Base-by-base conservation (phyloP, 1,139 yeast species). In the Pichia sp. region DNA sequence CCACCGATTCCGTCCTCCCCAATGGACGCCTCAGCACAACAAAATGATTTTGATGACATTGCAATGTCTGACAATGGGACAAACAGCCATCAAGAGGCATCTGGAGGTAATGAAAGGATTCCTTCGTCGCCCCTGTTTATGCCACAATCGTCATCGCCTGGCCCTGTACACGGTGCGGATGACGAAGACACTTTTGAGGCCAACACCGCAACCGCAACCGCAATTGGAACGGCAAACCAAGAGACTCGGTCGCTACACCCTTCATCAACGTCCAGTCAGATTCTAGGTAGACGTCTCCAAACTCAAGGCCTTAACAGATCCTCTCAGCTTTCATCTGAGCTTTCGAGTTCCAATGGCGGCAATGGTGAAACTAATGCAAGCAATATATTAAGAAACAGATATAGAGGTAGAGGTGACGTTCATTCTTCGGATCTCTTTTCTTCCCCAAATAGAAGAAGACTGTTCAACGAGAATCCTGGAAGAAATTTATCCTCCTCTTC, bases 101-200 rank as follows among this genome's bases (percentile, higher is more conserved):
- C 23, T 16, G 23, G 23, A 16, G 63, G 61, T 33, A 48, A 55
- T n/a, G 45, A 52, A 36, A 49, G 47, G n/a, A 29, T 71, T 35
- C 81, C 82, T 7, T 78, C 85, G 10, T 81, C 87, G 28, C 87
- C 87, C 33, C 69, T 81, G 49, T 79, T 81, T 57, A 73, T 80
- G 58, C 76, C 77, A 27, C 73, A 60, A 8, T 58, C 63, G 6
- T 57, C 51, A 10, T 46, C 52, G 38, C 43, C 51, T n/a, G 29
- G 37, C 5, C 48, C 33, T 31, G 33, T 8, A 31, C 7, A 31
- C 33, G 10, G 10, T 31, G 33, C 23, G 23, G 23, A 16, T 16
- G 23, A 16, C 23, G 23, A 16, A 16, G 23, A 16, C 23, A 16
- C 23, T 16, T 16, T 16, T 16, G 23, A 16, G 23, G 23, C 23